Base-by-base conservation (phyloP, 495 filamentous ascomycete genomes). In the Penicillium antarcticum region DNA sequence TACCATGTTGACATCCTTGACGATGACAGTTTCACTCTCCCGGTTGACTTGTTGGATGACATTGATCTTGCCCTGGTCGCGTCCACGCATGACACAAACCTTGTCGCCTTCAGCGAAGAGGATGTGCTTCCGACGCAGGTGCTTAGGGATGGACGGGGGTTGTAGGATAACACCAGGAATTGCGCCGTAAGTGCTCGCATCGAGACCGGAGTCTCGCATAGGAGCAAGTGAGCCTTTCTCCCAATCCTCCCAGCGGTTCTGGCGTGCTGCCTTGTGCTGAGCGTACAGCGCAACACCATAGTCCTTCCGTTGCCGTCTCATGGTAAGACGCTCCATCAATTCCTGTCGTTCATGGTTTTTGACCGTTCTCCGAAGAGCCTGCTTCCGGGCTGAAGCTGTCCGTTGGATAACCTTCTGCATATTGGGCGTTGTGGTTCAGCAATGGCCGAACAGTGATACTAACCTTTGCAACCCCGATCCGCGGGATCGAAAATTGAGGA, bases 51-150 rank as follows among this genome's bases (percentile, higher is more conserved):
- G 56, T 40, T 47, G 60, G 24, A 97, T 81, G 26, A 70, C 71
- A 23, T 85, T 86, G 71, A 98, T 95, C 69, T 85, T 86, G 50
- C 90, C 89, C 73, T 84, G 86, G 54, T 92, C 87, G 50, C 74
- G 74, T 17, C 92, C 91, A 42, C 85, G 83, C 39, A 87, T 70
- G 29, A 95, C 65, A 32, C 90, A 88, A 26, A 95, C 88, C 46
- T 92, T 78, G 60, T 97, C 92, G 8, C 81, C 84, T 7, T 68
- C 61, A 13, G 74, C 79, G 55, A 97, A 76, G 48, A 86, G 86
- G 53, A 85, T 74, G 56, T 77, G 75, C 58, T 79, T 75, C 35
- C 76, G 71, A 46, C 81, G 83, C 37, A 71, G 55, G 44, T 77
- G 65, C 49, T 71, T 51, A 19, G 70, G 71, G 34, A 79, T 56